Percentiles rank a stretch among this genome's conserved stretches.
These are phyloP conservation scores for Heliocybe sulcata DNA, from an alignment of 1,284 basidiomycete genomes.

Conservation along the genomic window DNA sequence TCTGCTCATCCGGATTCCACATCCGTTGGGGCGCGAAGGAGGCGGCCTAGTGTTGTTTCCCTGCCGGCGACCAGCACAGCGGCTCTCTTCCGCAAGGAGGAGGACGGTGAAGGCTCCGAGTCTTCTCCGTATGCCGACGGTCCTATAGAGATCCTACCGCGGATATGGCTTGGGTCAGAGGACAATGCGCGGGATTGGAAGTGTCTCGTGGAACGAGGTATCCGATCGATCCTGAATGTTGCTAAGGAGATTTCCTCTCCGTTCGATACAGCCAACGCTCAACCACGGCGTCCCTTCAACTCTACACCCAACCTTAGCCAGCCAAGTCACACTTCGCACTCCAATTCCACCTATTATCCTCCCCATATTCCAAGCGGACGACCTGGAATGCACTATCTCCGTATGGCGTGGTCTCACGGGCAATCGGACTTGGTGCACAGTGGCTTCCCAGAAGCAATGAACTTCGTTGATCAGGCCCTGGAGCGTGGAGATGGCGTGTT, in stretches of 20 bases:
- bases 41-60: slow-evolving; percentile 61
- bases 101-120: slow-evolving; percentile 42
- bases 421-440: slow-evolving; percentile 78
- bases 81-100: slow-evolving; percentile 53
- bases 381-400: slow-evolving; percentile 84
- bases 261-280: slow-evolving; percentile 45
- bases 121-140: slow-evolving; percentile 77
- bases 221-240: slow-evolving; percentile 86
- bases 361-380: slow-evolving; percentile 58
- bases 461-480: slow-evolving; percentile 74
- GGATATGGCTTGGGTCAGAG: slow-evolving; percentile 90
- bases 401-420: slow-evolving; percentile 92
- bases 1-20: slow-evolving; percentile 5
- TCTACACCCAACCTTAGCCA: slow-evolving; percentile 61
- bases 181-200: slow-evolving; percentile 84
- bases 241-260: slow-evolving; percentile 88
- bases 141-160: slow-evolving; percentile 84
- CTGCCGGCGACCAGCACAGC: slow-evolving; percentile 43
- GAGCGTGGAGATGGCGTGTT: slow-evolving; percentile 73
- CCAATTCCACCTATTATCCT: slow-evolving; percentile 50
- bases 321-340: slow-evolving; percentile 23
- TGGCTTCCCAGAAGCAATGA: slow-evolving; percentile 76
- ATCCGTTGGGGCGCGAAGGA: slow-evolving; percentile 26
- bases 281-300: slow-evolving; percentile 47
- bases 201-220: slow-evolving; percentile 63